Evolutionary conservation across 768 basidiomycete genomes (phyloP), one percentile per base, ranked within the genome.

Genomic region (Lentinula aciculospora): DNA sequence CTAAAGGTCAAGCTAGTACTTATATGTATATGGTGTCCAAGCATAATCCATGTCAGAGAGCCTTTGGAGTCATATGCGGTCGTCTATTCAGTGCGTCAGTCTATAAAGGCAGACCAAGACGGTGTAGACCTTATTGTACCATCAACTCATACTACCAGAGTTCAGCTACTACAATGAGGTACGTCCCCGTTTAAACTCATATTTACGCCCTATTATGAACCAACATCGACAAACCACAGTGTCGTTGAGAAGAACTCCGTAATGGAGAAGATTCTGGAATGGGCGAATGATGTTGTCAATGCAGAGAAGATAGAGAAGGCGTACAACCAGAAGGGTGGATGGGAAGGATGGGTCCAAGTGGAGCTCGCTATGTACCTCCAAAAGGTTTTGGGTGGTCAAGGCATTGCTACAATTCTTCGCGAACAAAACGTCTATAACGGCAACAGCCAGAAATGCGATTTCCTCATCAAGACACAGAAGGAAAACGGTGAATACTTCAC

Each of bases 331-430:
- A 54, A 54, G 39, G 53, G 53, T 5, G 53, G 53, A 19, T 54
- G 53, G 53, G 53, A 54, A 42, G 53, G 53, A 54, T 54, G 53
- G 53, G 37, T 29, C 25, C 53, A 54, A 54, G 53, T 42, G 15
- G 39, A 54, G 39, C 53, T 54, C 29, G 39, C 53, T 29, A 3
- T 25, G 9, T 12, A 23, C 25, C 53, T 42, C 17, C 5, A 42
- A 28, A 21, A 36, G 23, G 19, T 15, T 7, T 42, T 44, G 1
- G 39, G 21, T 27, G 19, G 29, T 42, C 12, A 34, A 29, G 27
- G n/a, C 42, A 8, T 15, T 13, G 23, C 27, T 27, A 21, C 15
- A n/a, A 39, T 56, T 27, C n/a, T 28, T 32, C 54, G 54, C n/a
- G 40, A 56, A 44, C 40, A 56, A 8, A 3, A 10, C 7, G 42